These are phyloP conservation scores for Hamigera avellanea DNA, from an alignment of 495 filamentous ascomycete genomes.

Conservation along the genomic window DNA sequence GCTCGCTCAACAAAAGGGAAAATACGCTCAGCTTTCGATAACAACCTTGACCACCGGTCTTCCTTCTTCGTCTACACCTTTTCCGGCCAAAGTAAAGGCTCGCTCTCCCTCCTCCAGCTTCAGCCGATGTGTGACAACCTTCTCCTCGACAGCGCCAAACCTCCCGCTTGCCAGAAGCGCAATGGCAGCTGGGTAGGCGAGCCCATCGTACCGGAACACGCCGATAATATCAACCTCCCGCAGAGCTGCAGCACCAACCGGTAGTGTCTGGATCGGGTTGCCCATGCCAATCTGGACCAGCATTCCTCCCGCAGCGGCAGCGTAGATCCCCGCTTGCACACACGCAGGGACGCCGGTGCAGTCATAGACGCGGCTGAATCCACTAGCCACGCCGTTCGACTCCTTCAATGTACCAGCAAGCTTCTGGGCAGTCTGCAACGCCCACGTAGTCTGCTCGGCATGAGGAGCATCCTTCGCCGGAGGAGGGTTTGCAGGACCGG, in stretches of 20 bases:
- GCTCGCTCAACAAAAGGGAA: no score
- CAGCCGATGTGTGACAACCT: conserved; percentile 67
- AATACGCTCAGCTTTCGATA: conserved; percentile 36
- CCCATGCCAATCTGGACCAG: conserved; percentile 91
- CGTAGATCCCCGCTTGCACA: conserved; percentile 78
- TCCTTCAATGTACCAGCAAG: conserved; percentile 31
- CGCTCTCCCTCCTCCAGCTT: conserved; percentile 51
- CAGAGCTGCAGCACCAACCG: conserved; percentile 72
- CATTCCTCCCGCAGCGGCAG: conserved; percentile 64
- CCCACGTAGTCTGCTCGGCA: conserved; percentile 27
- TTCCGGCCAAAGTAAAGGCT: conserved; percentile 74
- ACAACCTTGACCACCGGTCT: conserved; percentile 79
- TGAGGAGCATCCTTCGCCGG: conserved; percentile 26
- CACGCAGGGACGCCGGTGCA: conserved; percentile 85
- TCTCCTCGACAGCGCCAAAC: conserved; percentile 40
- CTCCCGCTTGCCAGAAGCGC: conserved; percentile 51
- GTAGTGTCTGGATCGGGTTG: conserved; percentile 77
- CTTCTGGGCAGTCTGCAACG: conserved; percentile 25
- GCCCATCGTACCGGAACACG: conserved; percentile 81
- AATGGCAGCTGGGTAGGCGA: conserved; percentile 73
- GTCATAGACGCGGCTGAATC: conserved; percentile 74
- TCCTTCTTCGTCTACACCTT: conserved; percentile 64
- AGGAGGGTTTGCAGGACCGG: conserved; percentile 14
- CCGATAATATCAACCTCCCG: conserved; percentile 86
- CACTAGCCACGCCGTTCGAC: conserved; percentile 40